Base-by-base conservation (phyloP, 2,329 filamentous ascomycete genomes). In the Talaromyces sp. region DNA sequence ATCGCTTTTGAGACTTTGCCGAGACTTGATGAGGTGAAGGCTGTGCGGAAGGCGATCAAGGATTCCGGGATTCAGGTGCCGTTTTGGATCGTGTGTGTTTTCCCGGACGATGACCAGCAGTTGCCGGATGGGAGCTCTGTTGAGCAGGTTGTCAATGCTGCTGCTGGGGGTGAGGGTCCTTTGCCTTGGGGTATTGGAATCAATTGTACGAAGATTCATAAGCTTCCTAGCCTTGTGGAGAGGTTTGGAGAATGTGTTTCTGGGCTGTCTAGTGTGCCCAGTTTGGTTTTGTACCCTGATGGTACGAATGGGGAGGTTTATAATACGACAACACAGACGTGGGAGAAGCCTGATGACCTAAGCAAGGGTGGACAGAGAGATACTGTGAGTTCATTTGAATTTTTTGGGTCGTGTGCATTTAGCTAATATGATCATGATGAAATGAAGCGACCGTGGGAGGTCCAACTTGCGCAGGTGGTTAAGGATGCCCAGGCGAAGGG, bases 261-360 rank as follows among this genome's bases (percentile, higher is more conserved):
- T 19, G 58, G 53, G 5, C 29, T 45, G 39, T 19, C 52, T 3
- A 47, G 47, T 45, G 43, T 47, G 13, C 85, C 85, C 1, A 77
- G 75, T 17, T 68, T 89, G 48, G 80, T 89, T 4, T 61, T 89
- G 16, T 89, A 88, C 65, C 86, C 86, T 0, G 86, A 89, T 66
- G 86, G 86, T 0, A 88, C 86, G 1, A 85, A 84, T 42, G 85
- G 84, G 0, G 83, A 88, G 69, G 78, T 86, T 0, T 89, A 89
- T 70, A 83, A 89, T 66, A 86, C 85, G 1, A 71, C 69, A 0
- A 85, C 83, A 6, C 82, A 87, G 63, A 73, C 71, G 47, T 89
- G 86, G 86, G 81, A 68, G 56, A 70, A 63, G 52, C 54, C 51
- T 2, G 52, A 51, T 11, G 51, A 36, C 11, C 20, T 32, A 54